Base-by-base conservation (phyloP, 1,139 yeast species). In the Zygoascus meyerae region DNA sequence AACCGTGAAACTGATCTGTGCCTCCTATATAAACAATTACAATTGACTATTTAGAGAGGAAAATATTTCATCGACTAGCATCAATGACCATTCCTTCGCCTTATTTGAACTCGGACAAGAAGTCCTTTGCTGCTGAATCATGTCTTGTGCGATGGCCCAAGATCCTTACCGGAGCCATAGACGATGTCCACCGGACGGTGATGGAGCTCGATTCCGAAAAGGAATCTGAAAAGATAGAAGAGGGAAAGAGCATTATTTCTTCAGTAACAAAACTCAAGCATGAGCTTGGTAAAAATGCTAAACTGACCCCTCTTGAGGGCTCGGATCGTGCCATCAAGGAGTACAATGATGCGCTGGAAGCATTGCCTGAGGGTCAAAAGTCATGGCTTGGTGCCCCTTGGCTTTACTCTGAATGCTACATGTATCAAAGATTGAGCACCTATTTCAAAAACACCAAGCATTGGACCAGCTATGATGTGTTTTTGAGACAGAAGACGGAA, bases 301-400 rank as follows among this genome's bases (percentile, higher is more conserved):
- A 58, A 12, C 47, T 61, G 14, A 55, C 54, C 3, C 44, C 35
- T 12, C 15, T 30, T 26, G 34, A 15, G 17, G 44, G 36, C 10
- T 15, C 39, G 8, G 62, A 51, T 34, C 57, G 50, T 14, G 72
- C 68, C 44, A 49, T 61, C 30, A 57, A 52, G 16, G 54, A 53
- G 30, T 70, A 67, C 57, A 70, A 70, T 41, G 50, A 57, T 1
- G 68, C 73, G 44, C 70, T 86, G 47, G 57, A 64, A 15, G 55
- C 59, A 5, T 60, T 83, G 40, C 30, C 34, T 11, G 14, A 30
- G 9, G 66, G 59, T 8, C 57, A 58, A 17, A 50, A 66, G 52
- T 76, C 83, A 15, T 92, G 97, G 97, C 70, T 73, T 51, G 74
- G 82, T n/a, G 95, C 92, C 0, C 96, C 95, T 15, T 92, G 99